A percentile compares a stretch with the other conserved stretches of the same genome.
phyloP scores from a whole-genome alignment of 2,329 filamentous ascomycete genomes.

The Metarhizium humberi region DNA sequence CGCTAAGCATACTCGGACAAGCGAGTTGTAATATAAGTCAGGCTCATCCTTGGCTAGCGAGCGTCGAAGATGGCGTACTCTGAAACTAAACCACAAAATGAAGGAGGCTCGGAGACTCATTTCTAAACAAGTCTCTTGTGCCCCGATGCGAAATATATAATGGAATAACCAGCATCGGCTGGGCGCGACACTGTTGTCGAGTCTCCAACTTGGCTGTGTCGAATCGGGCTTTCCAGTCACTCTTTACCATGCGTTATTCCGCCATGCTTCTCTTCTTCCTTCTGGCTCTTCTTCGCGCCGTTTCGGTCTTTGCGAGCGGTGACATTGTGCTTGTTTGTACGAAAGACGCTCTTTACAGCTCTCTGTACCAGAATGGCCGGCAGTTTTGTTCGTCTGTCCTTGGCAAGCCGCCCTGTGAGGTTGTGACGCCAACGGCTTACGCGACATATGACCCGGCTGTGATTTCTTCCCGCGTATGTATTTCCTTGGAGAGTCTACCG shows the following conservation, averaged over 20 bases:
- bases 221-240: too few relatives aligned
- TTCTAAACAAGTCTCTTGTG: too few relatives aligned
- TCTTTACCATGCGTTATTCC: neutral
- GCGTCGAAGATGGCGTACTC: too few relatives aligned
- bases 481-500: neutral
- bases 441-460: slow-evolving; percentile 17
- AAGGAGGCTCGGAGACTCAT: too few relatives aligned
- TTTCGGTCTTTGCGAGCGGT: neutral
- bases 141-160: neutral
- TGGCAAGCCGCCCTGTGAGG: slow-evolving; percentile 9
- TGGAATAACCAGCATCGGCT: neutral
- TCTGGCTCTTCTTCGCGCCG: neutral
- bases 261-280: neutral
- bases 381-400: slow-evolving; percentile 21
- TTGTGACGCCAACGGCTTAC: slow-evolving; percentile 19
- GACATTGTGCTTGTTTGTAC: slow-evolving; percentile 11
- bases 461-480: slow-evolving; percentile 22
- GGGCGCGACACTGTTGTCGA: neutral
- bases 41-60: neutral
- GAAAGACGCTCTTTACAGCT: slow-evolving; percentile 20
- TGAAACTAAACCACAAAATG: too few relatives aligned
- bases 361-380: slow-evolving; percentile 15
- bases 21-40: neutral
- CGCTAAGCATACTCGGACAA: neutral
- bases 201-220: neutral